These are phyloP conservation scores for Solanum paucissectum DNA, from an alignment of 257 asterid genomes.

Conservation along the genomic window DNA sequence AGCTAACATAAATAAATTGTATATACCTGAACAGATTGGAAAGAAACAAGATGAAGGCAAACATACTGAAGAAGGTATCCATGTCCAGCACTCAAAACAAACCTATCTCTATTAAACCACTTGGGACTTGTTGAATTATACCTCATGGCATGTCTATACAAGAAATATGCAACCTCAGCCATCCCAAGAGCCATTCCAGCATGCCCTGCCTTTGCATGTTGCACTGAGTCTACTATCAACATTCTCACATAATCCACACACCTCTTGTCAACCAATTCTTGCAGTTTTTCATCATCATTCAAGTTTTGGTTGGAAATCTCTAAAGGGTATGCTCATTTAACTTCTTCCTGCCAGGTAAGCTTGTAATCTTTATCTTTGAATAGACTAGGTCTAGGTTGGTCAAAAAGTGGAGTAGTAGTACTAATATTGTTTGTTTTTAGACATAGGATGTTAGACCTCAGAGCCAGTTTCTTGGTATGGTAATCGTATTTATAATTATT, in stretches of 20 bases:
- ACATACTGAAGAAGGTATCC: conserved; percentile 52
- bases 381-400: background rate
- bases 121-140: conserved; percentile 26
- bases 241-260: conserved; percentile 37
- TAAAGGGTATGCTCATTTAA: conserved; percentile 15
- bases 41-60: conserved; percentile 54
- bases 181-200: conserved; percentile 55
- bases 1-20: background rate
- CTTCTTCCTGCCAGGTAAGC: conserved; percentile 28
- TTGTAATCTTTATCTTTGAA: conserved; percentile 19
- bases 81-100: conserved; percentile 54
- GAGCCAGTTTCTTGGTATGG: background rate
- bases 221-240: conserved; percentile 40
- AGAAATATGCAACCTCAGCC: conserved; percentile 29
- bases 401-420: background rate
- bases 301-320: background rate
- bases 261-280: conserved; percentile 34
- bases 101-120: conserved; percentile 51
- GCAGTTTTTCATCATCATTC: conserved; percentile 20
- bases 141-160: conserved; percentile 36
- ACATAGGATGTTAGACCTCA: conserved; percentile 1
- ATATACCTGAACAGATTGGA: conserved; percentile 42
- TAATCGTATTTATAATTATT: background rate
- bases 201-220: conserved; percentile 46
- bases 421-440: background rate